phyloP scores from a whole-genome alignment of 768 basidiomycete genomes.

The Serendipita sp. region DNA sequence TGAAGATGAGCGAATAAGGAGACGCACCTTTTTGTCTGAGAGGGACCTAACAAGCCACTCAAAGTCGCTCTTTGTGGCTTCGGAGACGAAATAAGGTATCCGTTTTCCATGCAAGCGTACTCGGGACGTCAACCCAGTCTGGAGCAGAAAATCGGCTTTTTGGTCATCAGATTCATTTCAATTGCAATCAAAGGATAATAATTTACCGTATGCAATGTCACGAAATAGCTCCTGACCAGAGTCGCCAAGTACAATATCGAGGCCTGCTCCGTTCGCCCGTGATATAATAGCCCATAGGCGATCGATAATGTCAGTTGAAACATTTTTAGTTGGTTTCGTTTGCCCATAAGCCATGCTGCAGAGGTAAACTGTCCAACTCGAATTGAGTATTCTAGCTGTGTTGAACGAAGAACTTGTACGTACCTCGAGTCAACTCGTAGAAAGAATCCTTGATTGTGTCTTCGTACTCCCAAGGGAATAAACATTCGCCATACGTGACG shows the following conservation, averaged over 20 bases:
- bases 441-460: conserved; percentile 61
- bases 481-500: conserved; percentile 41
- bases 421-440: conserved; percentile 81
- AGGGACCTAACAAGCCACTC: conserved; percentile 77
- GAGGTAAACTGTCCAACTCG: neutral
- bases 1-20: neutral
- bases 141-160: conserved; percentile 80
- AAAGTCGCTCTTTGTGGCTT: conserved; percentile 89
- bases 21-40: conserved; percentile 33
- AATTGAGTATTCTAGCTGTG: neutral
- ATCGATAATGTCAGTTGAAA: conserved; percentile 45
- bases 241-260: conserved; percentile 75
- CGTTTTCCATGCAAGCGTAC: conserved; percentile 93
- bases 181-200: neutral
- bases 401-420: conserved; percentile 10
- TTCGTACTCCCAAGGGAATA: conserved; percentile 26
- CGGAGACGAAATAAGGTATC: conserved; percentile 88
- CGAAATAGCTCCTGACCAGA: conserved; percentile 83
- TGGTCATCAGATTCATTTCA: conserved; percentile 6
- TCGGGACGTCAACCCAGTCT: conserved; percentile 69
- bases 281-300: conserved; percentile 49
- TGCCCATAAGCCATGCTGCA: neutral
- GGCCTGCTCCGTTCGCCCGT: conserved; percentile 40
- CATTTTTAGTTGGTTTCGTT: conserved; percentile 32
- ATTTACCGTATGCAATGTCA: conserved; percentile 68